A percentile compares a stretch with the other conserved stretches of the same genome.
Conservation (phyloP, 768 basidiomycete genomes). For the Boletus fagicola region DNA sequence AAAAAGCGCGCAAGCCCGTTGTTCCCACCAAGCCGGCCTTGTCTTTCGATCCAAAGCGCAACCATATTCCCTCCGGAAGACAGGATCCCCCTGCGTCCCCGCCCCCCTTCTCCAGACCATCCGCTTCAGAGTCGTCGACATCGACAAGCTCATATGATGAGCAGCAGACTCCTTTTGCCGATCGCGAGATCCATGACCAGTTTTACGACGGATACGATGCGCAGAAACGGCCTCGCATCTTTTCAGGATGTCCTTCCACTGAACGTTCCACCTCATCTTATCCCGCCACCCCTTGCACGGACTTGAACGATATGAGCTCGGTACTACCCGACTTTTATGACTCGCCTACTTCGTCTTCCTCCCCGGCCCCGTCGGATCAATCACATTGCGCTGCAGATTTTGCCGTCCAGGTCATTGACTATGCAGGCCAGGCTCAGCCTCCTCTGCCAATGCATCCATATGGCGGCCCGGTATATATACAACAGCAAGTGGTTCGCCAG, state of each 20-base stretch:
- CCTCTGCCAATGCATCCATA: constrained; percentile 3
- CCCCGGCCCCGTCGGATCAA: constrained; percentile 26
- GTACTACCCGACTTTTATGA: constrained; percentile 17
- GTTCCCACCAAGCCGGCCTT: constrained; percentile 21
- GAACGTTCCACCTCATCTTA: constrained; percentile 10
- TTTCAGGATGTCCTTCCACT: constrained; percentile 3
- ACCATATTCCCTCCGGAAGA: constrained; percentile 24
- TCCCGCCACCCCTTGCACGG: constrained; percentile 13
- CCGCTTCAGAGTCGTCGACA: constrained; percentile 11
- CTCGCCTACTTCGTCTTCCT: constrained; percentile 28
- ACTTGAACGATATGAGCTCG: constrained; percentile 14
- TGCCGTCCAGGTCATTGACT: constrained; percentile 1
- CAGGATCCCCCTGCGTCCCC: constrained; percentile 16
- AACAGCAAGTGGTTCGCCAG: constrained; percentile 9
- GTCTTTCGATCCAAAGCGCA: constrained; percentile 20
- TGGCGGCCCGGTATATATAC: constrained; percentile 3
- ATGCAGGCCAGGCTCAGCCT: constrained; percentile 2
- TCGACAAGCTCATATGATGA: constrained; percentile 13
- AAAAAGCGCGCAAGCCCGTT: constrained; percentile 23
- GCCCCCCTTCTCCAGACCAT: constrained; percentile 3
- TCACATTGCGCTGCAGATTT: constrained; percentile 17
- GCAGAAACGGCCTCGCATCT: constrained; percentile 19
- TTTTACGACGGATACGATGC: constrained; percentile 11
- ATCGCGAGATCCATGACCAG: constrained; percentile 10
- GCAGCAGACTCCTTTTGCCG: constrained; percentile 3